Evolutionary conservation across 192 early-diverging fungal genomes (phyloP), one percentile per base, ranked within the genome.

Genomic region (Backusella liffmaniae): DNA sequence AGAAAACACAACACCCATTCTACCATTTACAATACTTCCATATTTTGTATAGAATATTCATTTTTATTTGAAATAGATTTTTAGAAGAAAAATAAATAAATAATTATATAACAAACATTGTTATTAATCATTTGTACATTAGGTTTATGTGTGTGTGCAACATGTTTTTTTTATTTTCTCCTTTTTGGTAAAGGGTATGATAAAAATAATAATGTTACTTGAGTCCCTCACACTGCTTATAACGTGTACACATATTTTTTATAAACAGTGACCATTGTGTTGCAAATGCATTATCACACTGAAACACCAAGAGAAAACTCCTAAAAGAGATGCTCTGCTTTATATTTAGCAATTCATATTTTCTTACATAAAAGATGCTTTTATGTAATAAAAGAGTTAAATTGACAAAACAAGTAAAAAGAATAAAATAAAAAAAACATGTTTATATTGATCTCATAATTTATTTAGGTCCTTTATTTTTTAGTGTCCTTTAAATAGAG

Each of bases 1-100:
- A 2, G 88, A 90, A 72, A 77, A 69, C 15, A 83, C 88, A 4
- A 79, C 80, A 9, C 89, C 89, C 9, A 83, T 87, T 35, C 80
- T 82, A 8, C 67, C 84, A 1, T 88, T 89, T 68, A 75, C 70
- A 15, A 68, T 82, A 2, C 74, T 91, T 29, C 82, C 85, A 35
- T 77, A 83, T 44, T 81, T 73, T 69, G 42, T 86, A 37, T 81
- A 77, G 73, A 59, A 1, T 0, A 26, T 23, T 49, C 5, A 5
- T 18, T 49, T 49, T 16, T 49, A 18, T 49, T 49, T 49, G 5
- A 49, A 49, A 18, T 49, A 49, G 15, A 49, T 16, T 18, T 18
- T 18, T 49, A 49, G 46, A 49, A 49, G 0, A 49, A 30, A 30
- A n/a, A n/a, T n/a, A n/a, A n/a, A n/a, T n/a, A n/a, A n/a, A n/a